Base-by-base conservation (phyloP, 192 early-diverging fungal genomes). In the Coemansia sp. region DNA sequence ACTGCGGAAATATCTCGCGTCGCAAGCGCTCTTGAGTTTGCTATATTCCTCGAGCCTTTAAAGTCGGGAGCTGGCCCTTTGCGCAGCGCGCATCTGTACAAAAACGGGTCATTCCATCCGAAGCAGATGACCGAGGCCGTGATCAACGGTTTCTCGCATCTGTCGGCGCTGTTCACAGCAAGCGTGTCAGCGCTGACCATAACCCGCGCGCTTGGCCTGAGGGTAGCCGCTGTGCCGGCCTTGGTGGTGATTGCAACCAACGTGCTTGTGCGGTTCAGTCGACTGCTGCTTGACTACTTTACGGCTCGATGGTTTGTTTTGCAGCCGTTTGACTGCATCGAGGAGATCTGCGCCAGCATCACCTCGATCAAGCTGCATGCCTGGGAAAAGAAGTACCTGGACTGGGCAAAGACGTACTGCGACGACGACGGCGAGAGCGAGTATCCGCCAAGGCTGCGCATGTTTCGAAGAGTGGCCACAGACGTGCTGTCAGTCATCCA, bases 301-400 rank as follows among this genome's bases (percentile, higher is more conserved):
- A 68, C 66, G 18, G 52, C 60, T 10, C 32, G 61, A 3, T 62
- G 55, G 34, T 49, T 59, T 51, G 55, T 58, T 29, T 42, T 69
- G 48, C 67, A 69, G 39, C 35, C 67, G 7, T 69, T 58, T 25
- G 88, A 89, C 68, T 64, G 85, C 48, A 87, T 92, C 84, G 74
- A 94, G 65, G 94, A 97, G 74, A 72, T 97, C 20, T 73, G 94
- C 61, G 90, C 89, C 56, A 89, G 91, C 35, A 97, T 97, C 58
- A 91, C 90, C 52, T 91, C 95, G 13, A 94, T 97, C 73, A 97
- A 97, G 70, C 74, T 97, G 24, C 93, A 94, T 68, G 93, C 93
- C 27, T 97, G 92, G 92, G 94, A 94, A 67, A 68, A 78, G 1
- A 83, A 89, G 19, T 94, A 94, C 63, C 71, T 90, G 62, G 75